These are phyloP conservation scores for Nephelium lappaceum DNA, from an alignment of 345 rosid species.

Conservation along the genomic window DNA sequence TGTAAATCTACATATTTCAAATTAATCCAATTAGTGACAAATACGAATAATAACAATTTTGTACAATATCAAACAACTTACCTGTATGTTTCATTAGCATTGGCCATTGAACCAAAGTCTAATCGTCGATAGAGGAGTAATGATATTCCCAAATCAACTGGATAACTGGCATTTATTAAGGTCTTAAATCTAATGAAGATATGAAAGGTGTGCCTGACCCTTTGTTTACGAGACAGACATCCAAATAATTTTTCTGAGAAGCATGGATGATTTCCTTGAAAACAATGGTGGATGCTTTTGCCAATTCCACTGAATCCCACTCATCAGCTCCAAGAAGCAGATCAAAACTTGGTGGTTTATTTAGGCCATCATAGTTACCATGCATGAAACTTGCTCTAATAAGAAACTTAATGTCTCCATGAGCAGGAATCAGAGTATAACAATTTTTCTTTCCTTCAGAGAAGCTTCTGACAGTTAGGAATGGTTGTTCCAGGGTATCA, in stretches of 20 bases:
- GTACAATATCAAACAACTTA: too few relatives aligned
- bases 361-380: slow-evolving; percentile 26
- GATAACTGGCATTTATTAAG: neutral
- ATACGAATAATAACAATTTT: too few relatives aligned
- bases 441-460: slow-evolving; percentile 31
- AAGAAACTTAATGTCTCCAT: neutral
- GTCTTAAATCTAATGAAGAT: slow-evolving; percentile 21
- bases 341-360: slow-evolving; percentile 6
- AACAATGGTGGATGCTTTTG: neutral
- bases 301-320: slow-evolving; percentile 13
- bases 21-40: too few relatives aligned
- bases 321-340: slow-evolving; percentile 18
- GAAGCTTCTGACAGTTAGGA: slow-evolving; percentile 19
- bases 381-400: slow-evolving; percentile 25
- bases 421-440: slow-evolving; percentile 2
- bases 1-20: neutral
- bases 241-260: neutral
- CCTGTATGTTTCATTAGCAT: neutral
- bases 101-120: neutral
- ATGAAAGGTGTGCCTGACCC: slow-evolving; percentile 14
- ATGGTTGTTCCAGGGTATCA: neutral
- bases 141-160: neutral
- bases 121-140: neutral
- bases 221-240: slow-evolving; percentile 12
- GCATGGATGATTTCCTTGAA: neutral